Conservation (phyloP, 106 monocot genomes). For the Ottelia alismoides region DNA sequence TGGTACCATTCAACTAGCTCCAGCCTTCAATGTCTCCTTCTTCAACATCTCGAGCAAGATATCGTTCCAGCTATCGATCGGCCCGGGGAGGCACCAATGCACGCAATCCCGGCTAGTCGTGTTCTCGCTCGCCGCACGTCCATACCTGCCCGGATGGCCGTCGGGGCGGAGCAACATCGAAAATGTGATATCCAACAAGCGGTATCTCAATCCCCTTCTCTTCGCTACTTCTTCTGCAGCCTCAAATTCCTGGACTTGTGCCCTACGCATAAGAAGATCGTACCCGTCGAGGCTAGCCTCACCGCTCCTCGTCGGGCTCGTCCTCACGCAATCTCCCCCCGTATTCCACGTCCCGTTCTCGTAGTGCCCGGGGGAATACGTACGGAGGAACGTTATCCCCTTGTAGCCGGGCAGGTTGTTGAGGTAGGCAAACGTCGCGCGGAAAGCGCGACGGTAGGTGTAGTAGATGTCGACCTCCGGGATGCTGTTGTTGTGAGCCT, state of each 20-base stretch:
- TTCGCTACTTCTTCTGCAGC: constrained; percentile 1
- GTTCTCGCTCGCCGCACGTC: constrained; percentile 10
- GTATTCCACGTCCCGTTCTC: constrained; percentile 12
- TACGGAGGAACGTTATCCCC: constrained; percentile 9
- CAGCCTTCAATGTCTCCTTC: neutral
- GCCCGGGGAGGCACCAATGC: constrained; percentile 22
- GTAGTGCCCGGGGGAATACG: constrained; percentile 8
- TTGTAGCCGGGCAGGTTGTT: too few species aligned
- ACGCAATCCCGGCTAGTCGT: constrained; percentile 18
- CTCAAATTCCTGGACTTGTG: constrained; percentile 4
- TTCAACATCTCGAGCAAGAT: constrained; percentile 6
- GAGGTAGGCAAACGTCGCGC: too few species aligned
- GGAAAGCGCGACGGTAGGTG: too few species aligned
- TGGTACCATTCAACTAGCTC: too few species aligned
- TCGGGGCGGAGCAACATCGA: constrained; percentile 15
- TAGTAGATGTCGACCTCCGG: too few species aligned
- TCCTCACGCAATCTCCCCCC: constrained; percentile 12
- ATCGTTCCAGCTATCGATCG: constrained; percentile 10
- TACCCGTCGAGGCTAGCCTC: neutral
- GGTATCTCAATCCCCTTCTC: constrained; percentile 1
- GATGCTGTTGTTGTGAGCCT: too few species aligned
- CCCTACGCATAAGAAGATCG: neutral
- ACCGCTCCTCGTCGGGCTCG: neutral
- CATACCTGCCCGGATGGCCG: constrained; percentile 14
- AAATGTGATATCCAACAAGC: constrained; percentile 1